Evolutionary conservation across 2,329 filamentous ascomycete species (phyloP).

Genomic region (Colletotrichum horii): DNA sequence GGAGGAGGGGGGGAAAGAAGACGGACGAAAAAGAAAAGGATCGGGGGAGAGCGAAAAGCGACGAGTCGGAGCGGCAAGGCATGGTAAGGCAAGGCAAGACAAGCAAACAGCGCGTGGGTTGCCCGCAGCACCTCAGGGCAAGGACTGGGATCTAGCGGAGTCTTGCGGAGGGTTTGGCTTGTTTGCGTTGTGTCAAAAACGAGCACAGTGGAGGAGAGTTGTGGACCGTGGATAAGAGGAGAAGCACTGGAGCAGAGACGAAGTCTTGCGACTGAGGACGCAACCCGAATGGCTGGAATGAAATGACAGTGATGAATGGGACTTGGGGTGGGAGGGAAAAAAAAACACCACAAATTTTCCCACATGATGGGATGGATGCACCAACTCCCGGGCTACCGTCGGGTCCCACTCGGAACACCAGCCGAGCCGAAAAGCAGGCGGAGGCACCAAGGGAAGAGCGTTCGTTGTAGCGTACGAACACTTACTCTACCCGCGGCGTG

Average conservation of each 20-base stretch:
- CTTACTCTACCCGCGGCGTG: no score
- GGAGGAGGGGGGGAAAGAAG: not conserved
- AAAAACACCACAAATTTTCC: not conserved
- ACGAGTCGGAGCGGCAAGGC: not conserved
- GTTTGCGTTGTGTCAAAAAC: not conserved
- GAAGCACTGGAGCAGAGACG: not conserved
- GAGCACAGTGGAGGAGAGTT: not conserved
- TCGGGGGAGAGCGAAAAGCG: not conserved
- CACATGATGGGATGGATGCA: not conserved
- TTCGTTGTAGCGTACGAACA: no score
- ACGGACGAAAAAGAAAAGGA: not conserved
- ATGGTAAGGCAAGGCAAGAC: not conserved
- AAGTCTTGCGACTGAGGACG: not conserved
- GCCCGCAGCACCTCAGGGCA: not conserved
- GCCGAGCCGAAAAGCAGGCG: constrained; percentile 11
- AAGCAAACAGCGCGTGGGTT: not conserved
- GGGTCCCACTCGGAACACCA: constrained; percentile 11
- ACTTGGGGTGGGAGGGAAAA: not conserved
- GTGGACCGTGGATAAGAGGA: not conserved
- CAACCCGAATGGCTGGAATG: constrained; percentile 18
- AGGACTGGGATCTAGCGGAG: constrained; percentile 14
- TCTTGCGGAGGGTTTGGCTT: constrained; percentile 13
- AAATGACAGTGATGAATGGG: not conserved
- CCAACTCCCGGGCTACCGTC: not conserved
- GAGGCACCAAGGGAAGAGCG: not conserved